Evolutionary conservation across 345 rosid genomes (phyloP), one percentile per base, ranked within the genome.

Genomic region (Barbarea vulgaris): DNA sequence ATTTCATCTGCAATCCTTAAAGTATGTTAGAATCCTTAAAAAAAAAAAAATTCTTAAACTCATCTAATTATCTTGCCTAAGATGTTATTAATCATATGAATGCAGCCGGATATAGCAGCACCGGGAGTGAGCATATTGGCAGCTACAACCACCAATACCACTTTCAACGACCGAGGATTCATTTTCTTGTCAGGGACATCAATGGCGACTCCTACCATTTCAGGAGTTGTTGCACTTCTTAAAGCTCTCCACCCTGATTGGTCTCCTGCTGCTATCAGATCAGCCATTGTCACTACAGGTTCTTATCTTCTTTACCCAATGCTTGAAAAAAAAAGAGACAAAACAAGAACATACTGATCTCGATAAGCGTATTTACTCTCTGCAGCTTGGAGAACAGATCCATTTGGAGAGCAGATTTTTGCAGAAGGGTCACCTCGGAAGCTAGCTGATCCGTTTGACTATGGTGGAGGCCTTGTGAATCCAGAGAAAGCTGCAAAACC

Each of bases 381-480:
- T n/a, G n/a, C n/a, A n/a, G 78, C 68, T 55, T 54, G 64, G 81
- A 81, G 61, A 37, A 77, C 67, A 5, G 69, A 81, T 65, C 78
- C 81, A 55, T 72, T 59, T 59, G 50, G 75, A 75, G 13, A 84
- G 19, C 77, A 21, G 30, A 83, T 84, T 13, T 22, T 70, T 14
- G 91, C 86, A 59, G 81, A 87, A 19, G 83, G 55, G 4, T 77
- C 73, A 13, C 51, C 66, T 24, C 28, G 18, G 7, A 52, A 77
- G 33, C 83, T 78, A 12, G 84, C 90, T 5, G 78, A 85, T 58
- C 22, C 84, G 17, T 85, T 85, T 1, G 83, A 83, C 41, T 74
- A 33, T 13, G 96, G 96, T 6, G 81, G 87, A 7, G 91, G 89
- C 5, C 86, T 85, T 55, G 82, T 86, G 6, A 81, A 83, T 71